phyloP scores from a whole-genome alignment of 2,329 filamentous ascomycete species.

The Xylaria sp. region DNA sequence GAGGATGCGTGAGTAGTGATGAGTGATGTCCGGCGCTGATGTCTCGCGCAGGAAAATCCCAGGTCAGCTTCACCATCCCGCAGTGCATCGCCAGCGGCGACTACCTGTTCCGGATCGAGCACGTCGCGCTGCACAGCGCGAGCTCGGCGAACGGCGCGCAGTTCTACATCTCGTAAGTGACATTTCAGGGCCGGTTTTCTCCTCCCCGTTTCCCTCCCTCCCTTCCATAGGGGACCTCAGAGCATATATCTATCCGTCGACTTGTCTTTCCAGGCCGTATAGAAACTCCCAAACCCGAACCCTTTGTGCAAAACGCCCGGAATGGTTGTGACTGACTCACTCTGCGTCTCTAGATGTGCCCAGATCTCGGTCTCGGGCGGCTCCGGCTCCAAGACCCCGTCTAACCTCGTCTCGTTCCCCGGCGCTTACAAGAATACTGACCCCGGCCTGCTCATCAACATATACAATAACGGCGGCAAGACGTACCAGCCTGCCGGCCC shows the following conservation, averaged over 20 bases:
- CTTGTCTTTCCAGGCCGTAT: too few relatives aligned
- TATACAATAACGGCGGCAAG: slow-evolving; percentile 41
- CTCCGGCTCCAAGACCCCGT: slow-evolving; percentile 35
- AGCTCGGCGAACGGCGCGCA: slow-evolving; percentile 42
- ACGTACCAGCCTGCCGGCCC: slow-evolving; percentile 36
- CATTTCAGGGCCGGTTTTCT: too few relatives aligned
- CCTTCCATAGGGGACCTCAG: too few relatives aligned
- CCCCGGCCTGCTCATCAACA: slow-evolving; percentile 43
- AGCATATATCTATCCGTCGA: too few relatives aligned
- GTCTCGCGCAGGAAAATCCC: slow-evolving; percentile 35
- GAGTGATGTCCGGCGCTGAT: too few relatives aligned
- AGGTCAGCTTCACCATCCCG: slow-evolving; percentile 42
- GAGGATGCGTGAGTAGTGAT: too few relatives aligned
- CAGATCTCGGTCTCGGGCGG: slow-evolving; percentile 44
- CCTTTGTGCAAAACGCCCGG: too few relatives aligned
- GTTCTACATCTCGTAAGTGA: slow-evolving; percentile 46
- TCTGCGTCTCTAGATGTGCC: too few relatives aligned
- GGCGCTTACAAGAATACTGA: slow-evolving; percentile 47
- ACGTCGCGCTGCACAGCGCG: slow-evolving; percentile 45
- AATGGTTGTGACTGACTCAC: too few relatives aligned
- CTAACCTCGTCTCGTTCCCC: slow-evolving; percentile 40
- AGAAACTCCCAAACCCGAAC: too few relatives aligned
- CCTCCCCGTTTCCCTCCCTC: too few relatives aligned
- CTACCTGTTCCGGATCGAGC: slow-evolving; percentile 47
- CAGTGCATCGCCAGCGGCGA: slow-evolving; percentile 44